phyloP scores from a whole-genome alignment of 2,329 filamentous ascomycete genomes.

The Hymenoscyphus occultus region DNA sequence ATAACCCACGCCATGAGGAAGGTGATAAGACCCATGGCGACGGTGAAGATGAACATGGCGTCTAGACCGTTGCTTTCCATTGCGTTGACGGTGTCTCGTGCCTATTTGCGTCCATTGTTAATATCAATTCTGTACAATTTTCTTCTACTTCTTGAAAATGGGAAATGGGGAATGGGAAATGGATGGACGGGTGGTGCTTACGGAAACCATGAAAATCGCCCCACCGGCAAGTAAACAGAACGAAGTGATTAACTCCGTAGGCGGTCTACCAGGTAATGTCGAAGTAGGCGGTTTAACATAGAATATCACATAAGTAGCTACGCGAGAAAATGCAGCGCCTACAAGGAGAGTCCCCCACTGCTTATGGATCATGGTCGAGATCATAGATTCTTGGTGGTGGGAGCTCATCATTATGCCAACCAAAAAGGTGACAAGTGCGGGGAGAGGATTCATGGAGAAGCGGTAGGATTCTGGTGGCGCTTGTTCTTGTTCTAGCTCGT shows the following conservation, averaged over 20 bases:
- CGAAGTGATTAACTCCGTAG: conserved; percentile 80
- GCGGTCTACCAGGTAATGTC: conserved; percentile 76
- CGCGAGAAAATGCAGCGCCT: conserved; percentile 75
- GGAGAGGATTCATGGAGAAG: conserved; percentile 83
- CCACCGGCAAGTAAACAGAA: conserved; percentile 89
- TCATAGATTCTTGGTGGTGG: conserved; percentile 71
- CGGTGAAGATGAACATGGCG: conserved; percentile 90
- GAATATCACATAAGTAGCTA: conserved; percentile 73
- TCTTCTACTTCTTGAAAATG: not conserved
- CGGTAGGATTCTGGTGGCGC: conserved; percentile 63
- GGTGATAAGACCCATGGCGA: conserved; percentile 78
- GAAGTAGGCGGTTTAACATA: conserved; percentile 81
- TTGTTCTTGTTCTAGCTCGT: conserved; percentile 48
- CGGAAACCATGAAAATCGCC: conserved; percentile 87
- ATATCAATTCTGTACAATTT: not conserved
- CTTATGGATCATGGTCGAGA: conserved; percentile 87
- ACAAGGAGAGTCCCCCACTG: conserved; percentile 89
- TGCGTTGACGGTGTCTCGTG: conserved; percentile 70
- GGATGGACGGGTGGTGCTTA: conserved; percentile 41
- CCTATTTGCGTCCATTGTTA: conserved; percentile 44
- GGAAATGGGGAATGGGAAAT: conserved; percentile 27
- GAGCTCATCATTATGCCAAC: conserved; percentile 94
- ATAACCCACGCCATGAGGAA: conserved; percentile 85
- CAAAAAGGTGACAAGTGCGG: conserved; percentile 79
- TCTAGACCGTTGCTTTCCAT: conserved; percentile 77